phyloP scores from a whole-genome alignment of 2,329 filamentous ascomycete species.

The Cytospora mali region DNA sequence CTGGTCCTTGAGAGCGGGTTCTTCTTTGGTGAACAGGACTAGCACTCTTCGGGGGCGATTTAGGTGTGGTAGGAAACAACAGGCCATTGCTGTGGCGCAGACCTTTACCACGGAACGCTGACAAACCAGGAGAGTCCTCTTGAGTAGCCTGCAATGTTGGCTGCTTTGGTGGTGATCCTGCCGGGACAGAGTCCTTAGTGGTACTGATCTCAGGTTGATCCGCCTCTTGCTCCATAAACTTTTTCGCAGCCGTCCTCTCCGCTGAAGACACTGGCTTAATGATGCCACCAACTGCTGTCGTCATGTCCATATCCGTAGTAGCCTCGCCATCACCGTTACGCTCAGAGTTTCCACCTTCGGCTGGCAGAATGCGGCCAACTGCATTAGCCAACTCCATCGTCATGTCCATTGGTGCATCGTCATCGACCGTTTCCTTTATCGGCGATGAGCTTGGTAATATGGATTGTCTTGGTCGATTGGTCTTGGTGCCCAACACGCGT shows the following conservation, averaged over 20 bases:
- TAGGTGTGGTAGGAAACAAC: conserved; percentile 46
- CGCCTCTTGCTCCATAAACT: conserved; percentile 61
- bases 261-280: conserved; percentile 46
- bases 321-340: conserved; percentile 39
- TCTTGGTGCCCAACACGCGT: conserved; percentile 45
- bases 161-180: conserved; percentile 41
- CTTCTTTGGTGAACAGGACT: conserved; percentile 18
- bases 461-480: conserved; percentile 24
- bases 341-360: conserved; percentile 37
- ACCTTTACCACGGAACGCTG: conserved; percentile 54
- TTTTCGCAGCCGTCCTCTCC: conserved; percentile 53
- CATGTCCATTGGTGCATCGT: conserved; percentile 41
- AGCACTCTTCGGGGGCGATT: conserved; percentile 29
- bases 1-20: conserved; percentile 24
- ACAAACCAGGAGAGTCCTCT: conserved; percentile 58
- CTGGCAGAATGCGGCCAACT: conserved; percentile 56
- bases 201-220: conserved; percentile 51
- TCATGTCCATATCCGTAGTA: conserved; percentile 70
- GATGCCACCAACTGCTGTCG: conserved; percentile 64
- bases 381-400: conserved; percentile 68
- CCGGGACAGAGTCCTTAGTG: conserved; percentile 43
- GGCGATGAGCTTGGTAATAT: conserved; percentile 30
- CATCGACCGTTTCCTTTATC: conserved; percentile 32
- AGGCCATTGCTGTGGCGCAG: conserved; percentile 52
- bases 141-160: conserved; percentile 34